Percentiles rank a stretch among this genome's conserved stretches.
Conservation (phyloP, 2,329 filamentous ascomycete species). For the Setomelanomma holmii region DNA sequence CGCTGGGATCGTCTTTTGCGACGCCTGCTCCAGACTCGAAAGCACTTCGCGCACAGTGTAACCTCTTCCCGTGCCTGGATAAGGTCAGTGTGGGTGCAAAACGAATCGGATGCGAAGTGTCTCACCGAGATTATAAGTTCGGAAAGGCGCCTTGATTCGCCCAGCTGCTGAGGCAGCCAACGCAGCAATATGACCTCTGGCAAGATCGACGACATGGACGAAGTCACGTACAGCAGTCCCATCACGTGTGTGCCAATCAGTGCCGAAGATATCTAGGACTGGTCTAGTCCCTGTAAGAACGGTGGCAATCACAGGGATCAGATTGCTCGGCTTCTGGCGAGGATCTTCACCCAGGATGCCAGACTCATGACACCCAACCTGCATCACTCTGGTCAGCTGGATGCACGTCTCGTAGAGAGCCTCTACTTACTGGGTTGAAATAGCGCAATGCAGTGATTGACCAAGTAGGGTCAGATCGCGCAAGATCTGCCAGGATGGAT, state of each 20-base stretch:
- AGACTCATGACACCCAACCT: slow-evolving; percentile 68
- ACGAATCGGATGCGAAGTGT: neutral
- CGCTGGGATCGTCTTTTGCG: slow-evolving; percentile 44
- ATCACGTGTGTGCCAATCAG: slow-evolving; percentile 70
- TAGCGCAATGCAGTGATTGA: slow-evolving; percentile 69
- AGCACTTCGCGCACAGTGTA: slow-evolving; percentile 54
- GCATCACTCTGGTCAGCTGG: neutral
- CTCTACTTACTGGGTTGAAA: slow-evolving; percentile 64
- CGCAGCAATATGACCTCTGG: slow-evolving; percentile 69
- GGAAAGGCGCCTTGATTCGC: slow-evolving; percentile 42
- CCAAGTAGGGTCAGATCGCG: slow-evolving; percentile 66
- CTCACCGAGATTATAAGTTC: slow-evolving; percentile 51
- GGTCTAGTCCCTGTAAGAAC: slow-evolving; percentile 64
- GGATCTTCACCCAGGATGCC: slow-evolving; percentile 71
- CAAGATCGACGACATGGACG: slow-evolving; percentile 71
- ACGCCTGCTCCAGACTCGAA: slow-evolving; percentile 47
- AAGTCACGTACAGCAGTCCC: slow-evolving; percentile 73
- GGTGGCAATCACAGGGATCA: slow-evolving; percentile 69
- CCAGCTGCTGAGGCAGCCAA: slow-evolving; percentile 50
- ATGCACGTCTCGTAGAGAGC: neutral
- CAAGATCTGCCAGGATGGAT: slow-evolving; percentile 69
- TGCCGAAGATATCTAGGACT: slow-evolving; percentile 67
- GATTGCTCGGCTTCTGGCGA: slow-evolving; percentile 66
- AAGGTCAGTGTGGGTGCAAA: slow-evolving; percentile 15
- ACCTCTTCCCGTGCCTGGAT: slow-evolving; percentile 49